A percentile compares a stretch with the other conserved stretches of the same genome.
Conservation (phyloP, 163 green algal species). For the Smithsoniella earleae region DNA sequence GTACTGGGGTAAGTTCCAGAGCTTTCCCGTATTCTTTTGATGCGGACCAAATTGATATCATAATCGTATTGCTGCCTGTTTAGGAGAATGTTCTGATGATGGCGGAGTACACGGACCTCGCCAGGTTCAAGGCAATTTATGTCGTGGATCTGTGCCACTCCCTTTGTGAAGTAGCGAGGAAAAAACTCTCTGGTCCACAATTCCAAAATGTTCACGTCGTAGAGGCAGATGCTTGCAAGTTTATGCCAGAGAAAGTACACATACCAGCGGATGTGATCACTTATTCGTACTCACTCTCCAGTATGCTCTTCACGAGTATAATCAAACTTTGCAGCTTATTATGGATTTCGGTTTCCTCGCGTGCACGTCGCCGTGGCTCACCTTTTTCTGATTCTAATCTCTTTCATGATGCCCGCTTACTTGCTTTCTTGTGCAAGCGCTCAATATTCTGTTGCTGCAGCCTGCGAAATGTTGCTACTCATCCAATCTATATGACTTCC, state of each 20-base stretch:
- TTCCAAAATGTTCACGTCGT: conserved; percentile 93
- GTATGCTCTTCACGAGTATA: conserved; percentile 49
- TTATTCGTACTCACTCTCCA: conserved; percentile 97
- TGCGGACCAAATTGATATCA: no score
- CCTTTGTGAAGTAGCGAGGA: conserved; percentile 68
- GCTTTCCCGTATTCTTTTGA: no score
- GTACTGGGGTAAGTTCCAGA: conserved; percentile 67
- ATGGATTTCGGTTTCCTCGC: no score
- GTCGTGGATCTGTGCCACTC: conserved; percentile 92
- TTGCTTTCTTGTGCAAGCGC: no score
- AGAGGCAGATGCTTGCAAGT: conserved; percentile 86
- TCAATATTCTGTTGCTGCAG: no score
- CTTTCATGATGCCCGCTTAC: background rate
- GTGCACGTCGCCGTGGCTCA: no score
- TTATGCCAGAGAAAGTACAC: conserved; percentile 50
- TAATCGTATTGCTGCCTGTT: no score
- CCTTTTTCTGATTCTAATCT: no score
- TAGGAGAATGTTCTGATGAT: conserved; percentile 95
- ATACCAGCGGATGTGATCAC: conserved; percentile 72
- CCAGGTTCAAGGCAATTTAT: conserved; percentile 87
- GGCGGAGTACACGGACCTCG: conserved; percentile 77
- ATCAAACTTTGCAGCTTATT: background rate
- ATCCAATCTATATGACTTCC: no score
- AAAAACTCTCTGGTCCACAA: conserved; percentile 65
- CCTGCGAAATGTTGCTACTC: no score